Conservation (phyloP, 345 rosid species). For the Citrus australasica region DNA sequence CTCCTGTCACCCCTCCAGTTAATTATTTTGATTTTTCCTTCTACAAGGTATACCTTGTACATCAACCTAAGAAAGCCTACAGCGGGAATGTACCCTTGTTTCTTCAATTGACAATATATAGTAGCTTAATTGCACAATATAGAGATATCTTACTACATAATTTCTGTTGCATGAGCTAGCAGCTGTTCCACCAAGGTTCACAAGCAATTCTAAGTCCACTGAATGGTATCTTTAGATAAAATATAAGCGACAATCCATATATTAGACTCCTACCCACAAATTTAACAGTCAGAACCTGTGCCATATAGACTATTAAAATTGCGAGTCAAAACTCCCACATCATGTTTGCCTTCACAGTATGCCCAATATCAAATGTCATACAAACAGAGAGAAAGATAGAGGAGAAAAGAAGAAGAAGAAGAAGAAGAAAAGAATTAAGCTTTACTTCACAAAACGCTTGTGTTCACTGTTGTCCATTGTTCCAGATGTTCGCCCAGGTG, state of each 20-base stretch:
- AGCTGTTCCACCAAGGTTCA: too few relatives aligned
- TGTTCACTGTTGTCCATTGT: constrained; percentile 58
- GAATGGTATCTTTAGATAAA: neutral
- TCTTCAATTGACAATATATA: neutral
- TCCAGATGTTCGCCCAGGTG: constrained; percentile 62
- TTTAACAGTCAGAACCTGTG: neutral
- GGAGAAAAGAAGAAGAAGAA: too few relatives aligned
- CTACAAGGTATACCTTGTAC: neutral
- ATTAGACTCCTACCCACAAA: neutral
- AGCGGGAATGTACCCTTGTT: neutral
- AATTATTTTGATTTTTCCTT: neutral
- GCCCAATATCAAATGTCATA: neutral
- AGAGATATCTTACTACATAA: neutral
- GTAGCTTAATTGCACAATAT: neutral
- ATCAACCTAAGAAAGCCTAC: neutral
- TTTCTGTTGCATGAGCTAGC: neutral
- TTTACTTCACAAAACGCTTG: constrained; percentile 81
- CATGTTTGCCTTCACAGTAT: neutral
- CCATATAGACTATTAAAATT: neutral
- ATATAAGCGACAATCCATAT: neutral
- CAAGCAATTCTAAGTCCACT: neutral
- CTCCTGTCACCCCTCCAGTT: neutral
- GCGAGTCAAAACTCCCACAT: neutral
- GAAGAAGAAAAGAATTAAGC: neutral
- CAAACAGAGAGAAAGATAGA: neutral